These are phyloP conservation scores for Heterobasidion occidentale DNA, from an alignment of 1,284 basidiomycete genomes.

Conservation along the genomic window DNA sequence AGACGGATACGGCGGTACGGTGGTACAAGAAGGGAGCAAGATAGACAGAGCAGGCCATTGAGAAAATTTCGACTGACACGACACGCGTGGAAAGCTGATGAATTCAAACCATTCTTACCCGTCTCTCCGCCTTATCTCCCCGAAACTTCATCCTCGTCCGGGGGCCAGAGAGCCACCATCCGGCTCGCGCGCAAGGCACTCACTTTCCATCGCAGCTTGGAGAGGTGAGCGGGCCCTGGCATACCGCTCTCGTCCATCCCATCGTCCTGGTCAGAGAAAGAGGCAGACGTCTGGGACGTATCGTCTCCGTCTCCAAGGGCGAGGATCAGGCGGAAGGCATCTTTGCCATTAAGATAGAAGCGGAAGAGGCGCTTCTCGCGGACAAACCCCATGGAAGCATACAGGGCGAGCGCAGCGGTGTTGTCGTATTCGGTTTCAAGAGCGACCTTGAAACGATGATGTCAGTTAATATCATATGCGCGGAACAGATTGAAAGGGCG, in stretches of 20 bases:
- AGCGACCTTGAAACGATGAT: constrained; percentile 56
- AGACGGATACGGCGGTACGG: no score
- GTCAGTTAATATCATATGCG: constrained; percentile 1
- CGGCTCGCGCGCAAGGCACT: constrained; percentile 8
- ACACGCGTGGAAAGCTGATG: no score
- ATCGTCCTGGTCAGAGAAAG: neutral
- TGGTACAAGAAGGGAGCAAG: no score
- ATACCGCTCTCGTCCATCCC: neutral
- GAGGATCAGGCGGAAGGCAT: constrained; percentile 73
- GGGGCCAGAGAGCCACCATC: constrained; percentile 12
- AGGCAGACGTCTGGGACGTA: neutral
- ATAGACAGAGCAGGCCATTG: no score
- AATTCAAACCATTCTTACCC: no score
- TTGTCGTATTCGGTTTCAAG: constrained; percentile 99
- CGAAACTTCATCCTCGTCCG: constrained; percentile 10
- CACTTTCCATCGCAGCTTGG: constrained; percentile 7
- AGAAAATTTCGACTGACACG: no score
- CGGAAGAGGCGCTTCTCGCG: constrained; percentile 91
- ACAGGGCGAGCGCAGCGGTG: constrained; percentile 76
- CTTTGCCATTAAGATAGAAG: constrained; percentile 94
- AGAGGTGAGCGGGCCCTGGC: constrained; percentile 2
- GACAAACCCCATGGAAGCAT: constrained; percentile 90
- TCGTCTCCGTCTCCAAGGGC: constrained; percentile 33
- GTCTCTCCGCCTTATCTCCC: constrained; percentile 5
- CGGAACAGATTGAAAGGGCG: neutral